Evolutionary conservation across 1,284 basidiomycete species (phyloP).

Genomic region (Apiotrichum brassicae): DNA sequence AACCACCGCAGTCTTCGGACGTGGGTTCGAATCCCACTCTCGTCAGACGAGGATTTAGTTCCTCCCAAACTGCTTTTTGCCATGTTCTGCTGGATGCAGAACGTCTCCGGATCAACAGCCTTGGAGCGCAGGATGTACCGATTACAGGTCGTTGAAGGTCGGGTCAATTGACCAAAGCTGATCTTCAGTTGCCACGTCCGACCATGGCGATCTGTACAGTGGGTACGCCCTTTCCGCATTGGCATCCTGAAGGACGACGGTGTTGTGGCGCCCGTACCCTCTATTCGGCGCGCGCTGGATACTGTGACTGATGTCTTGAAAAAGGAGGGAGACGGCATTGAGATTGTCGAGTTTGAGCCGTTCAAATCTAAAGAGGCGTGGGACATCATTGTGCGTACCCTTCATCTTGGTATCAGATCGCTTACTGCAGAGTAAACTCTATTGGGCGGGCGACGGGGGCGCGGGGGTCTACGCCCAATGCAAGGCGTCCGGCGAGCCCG

Average conservation of each 20-base stretch:
- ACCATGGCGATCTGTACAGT: neutral
- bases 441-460: constrained; percentile 39
- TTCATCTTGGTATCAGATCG: neutral
- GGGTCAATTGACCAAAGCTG: too few relatives aligned
- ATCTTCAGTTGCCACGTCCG: neutral
- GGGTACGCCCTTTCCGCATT: constrained; percentile 7
- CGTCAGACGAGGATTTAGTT: too few relatives aligned
- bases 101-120: too few relatives aligned
- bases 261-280: constrained; percentile 32
- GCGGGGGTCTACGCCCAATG: constrained; percentile 16
- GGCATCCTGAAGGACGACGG: neutral
- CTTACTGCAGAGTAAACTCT: constrained; percentile 20
- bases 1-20: too few relatives aligned
- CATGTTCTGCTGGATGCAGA: too few relatives aligned
- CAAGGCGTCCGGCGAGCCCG: constrained; percentile 28
- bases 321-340: constrained; percentile 23
- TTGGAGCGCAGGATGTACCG: too few relatives aligned
- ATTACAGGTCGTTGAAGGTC: too few relatives aligned
- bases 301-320: constrained; percentile 12
- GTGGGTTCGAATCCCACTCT: too few relatives aligned
- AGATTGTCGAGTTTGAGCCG: constrained; percentile 30
- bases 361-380: constrained; percentile 21
- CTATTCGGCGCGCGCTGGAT: constrained; percentile 42
- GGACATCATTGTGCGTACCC: constrained; percentile 20
- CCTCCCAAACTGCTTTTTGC: too few relatives aligned